A percentile compares a stretch with the other conserved stretches of the same genome.
phyloP scores from a whole-genome alignment of 2,329 filamentous ascomycete genomes.

The Fusarium pseudograminearum region DNA sequence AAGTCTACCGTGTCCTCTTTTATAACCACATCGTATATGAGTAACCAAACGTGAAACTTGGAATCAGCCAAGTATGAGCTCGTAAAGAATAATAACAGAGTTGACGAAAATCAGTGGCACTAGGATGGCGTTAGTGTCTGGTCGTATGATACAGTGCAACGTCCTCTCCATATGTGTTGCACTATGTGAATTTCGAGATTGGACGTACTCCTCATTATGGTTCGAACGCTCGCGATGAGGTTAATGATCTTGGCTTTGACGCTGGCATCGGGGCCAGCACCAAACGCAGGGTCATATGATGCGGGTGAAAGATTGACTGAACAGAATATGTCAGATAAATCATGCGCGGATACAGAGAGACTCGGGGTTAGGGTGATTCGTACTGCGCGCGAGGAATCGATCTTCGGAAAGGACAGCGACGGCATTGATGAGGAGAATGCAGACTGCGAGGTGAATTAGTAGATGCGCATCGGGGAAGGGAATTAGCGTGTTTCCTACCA shows the following conservation, averaged over 20 bases:
- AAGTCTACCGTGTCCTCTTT: constrained; percentile 38
- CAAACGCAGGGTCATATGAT: constrained; percentile 81
- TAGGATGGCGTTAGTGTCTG: constrained; percentile 52
- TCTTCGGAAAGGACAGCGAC: constrained; percentile 95
- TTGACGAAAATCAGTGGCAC: constrained; percentile 90
- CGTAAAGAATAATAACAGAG: constrained; percentile 84
- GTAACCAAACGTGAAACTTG: background rate
- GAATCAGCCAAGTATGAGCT: constrained; percentile 77
- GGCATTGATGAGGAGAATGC: constrained; percentile 90
- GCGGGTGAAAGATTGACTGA: constrained; percentile 81
- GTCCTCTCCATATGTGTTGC: background rate
- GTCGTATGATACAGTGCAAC: background rate
- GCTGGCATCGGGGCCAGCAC: constrained; percentile 77
- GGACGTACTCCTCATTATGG: constrained; percentile 84
- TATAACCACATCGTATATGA: constrained; percentile 1
- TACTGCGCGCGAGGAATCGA: constrained; percentile 82
- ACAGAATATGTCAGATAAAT: constrained; percentile 25
- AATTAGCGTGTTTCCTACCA: constrained; percentile 45
- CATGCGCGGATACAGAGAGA: background rate
- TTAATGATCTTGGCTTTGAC: constrained; percentile 90
- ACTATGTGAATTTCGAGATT: background rate
- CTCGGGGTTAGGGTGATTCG: constrained; percentile 27
- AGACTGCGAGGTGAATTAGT: constrained; percentile 60
- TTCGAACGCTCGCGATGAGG: constrained; percentile 89
- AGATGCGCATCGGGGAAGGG: background rate